Conservation (phyloP, 1,284 basidiomycete species). For the Apiotrichum mycotoxinovorans region DNA sequence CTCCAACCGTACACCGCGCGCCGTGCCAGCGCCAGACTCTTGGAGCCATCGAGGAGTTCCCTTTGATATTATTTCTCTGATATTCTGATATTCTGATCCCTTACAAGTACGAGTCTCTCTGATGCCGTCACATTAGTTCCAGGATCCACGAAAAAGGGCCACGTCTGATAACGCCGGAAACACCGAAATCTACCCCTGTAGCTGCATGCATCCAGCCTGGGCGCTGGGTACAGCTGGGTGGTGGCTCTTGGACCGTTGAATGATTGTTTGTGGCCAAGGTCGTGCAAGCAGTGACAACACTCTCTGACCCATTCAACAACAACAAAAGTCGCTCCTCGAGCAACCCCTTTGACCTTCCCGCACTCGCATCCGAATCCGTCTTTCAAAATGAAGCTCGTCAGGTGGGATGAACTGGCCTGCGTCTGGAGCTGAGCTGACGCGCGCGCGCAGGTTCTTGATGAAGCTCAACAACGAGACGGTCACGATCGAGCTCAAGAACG, state of each 20-base stretch:
- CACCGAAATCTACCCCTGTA: not conserved
- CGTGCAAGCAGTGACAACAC: not conserved
- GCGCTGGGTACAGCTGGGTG: too few species aligned
- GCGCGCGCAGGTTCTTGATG: constrained; percentile 84
- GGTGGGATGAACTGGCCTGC: constrained; percentile 29
- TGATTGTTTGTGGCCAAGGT: too few species aligned
- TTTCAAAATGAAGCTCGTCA: constrained; percentile 54
- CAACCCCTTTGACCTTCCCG: constrained; percentile 10
- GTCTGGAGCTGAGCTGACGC: not conserved
- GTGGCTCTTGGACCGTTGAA: too few species aligned
- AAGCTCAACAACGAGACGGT: constrained; percentile 99
- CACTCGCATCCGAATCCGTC: constrained; percentile 36
- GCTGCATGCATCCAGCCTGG: too few species aligned
- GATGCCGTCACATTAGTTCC: too few species aligned
- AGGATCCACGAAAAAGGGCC: not conserved
- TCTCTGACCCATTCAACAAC: not conserved
- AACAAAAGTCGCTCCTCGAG: constrained; percentile 9
- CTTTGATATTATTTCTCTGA: too few species aligned
- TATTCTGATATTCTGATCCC: too few species aligned
- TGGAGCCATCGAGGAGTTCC: too few species aligned
- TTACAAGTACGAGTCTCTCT: too few species aligned
- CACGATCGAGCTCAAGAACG: constrained; percentile 97
- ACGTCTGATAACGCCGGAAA: not conserved
- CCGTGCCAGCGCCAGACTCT: too few species aligned
- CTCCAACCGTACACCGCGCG: too few species aligned